phyloP scores from a whole-genome alignment of 441 rosid genomes.

The Pelargonium myrrhifolium region DNA sequence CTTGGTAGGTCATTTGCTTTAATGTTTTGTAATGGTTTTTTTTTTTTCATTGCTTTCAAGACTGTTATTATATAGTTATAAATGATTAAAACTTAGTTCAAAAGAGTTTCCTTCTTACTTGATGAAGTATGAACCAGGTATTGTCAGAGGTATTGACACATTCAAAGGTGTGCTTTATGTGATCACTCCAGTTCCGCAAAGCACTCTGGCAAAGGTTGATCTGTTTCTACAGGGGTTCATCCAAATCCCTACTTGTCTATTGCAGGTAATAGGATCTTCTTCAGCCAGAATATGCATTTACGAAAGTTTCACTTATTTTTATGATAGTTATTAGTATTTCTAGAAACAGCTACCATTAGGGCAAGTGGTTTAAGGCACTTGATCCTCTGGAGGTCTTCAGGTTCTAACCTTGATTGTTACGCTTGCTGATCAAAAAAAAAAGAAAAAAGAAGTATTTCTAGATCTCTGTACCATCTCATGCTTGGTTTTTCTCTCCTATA shows the following conservation, averaged over 20 bases:
- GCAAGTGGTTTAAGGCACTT: too few relatives aligned
- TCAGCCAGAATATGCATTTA: neutral
- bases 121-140: conserved; percentile 42
- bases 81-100: neutral
- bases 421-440: too few relatives aligned
- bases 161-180: conserved; percentile 57
- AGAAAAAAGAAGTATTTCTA: too few relatives aligned
- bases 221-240: conserved; percentile 68
- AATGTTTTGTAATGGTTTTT: neutral
- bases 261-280: conserved; percentile 45
- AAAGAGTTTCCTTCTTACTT: neutral
- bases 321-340: neutral
- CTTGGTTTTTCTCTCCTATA: too few relatives aligned
- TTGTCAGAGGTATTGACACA: conserved; percentile 76
- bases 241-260: conserved; percentile 70
- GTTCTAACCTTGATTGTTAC: too few relatives aligned
- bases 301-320: neutral
- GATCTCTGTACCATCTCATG: too few relatives aligned
- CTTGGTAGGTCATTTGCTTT: conserved; percentile 53
- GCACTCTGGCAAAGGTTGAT: conserved; percentile 67
- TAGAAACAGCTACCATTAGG: too few relatives aligned
- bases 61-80: neutral
- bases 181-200: conserved; percentile 73
- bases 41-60: neutral
- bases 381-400: too few relatives aligned